Evolutionary conservation across 2,329 filamentous ascomycete species (phyloP).

Genomic region (Trichoderma brevicompactum): DNA sequence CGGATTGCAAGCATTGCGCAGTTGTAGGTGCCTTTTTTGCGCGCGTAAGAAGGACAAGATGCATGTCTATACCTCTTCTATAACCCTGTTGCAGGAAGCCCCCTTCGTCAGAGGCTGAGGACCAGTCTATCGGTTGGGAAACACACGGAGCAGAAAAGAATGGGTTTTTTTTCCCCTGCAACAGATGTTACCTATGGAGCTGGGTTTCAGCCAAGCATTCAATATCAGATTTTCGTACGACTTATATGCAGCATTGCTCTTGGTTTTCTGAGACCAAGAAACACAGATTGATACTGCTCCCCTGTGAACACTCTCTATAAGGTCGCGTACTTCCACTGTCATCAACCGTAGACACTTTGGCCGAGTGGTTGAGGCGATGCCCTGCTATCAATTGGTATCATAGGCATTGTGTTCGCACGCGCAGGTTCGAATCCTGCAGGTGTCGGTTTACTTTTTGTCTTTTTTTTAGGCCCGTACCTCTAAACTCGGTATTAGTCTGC

Average conservation of each 20-base stretch:
- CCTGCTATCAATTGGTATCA: slow-evolving; percentile 27
- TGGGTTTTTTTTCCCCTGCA: not conserved
- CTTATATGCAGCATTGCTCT: not conserved
- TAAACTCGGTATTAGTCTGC: not conserved
- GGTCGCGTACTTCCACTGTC: fast-evolving
- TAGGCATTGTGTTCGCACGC: slow-evolving; percentile 30
- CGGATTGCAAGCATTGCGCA: not conserved
- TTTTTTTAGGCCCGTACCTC: not conserved
- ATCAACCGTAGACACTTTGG: slow-evolving; percentile 28
- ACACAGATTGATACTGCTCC: too few relatives aligned
- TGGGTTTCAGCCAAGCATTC: too few relatives aligned
- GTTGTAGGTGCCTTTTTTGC: not conserved
- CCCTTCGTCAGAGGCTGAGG: slow-evolving; percentile 7
- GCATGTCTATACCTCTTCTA: not conserved
- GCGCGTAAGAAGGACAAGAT: not conserved
- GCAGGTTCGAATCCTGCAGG: slow-evolving; percentile 30
- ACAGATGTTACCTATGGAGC: too few relatives aligned
- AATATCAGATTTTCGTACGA: too few relatives aligned
- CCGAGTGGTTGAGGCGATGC: slow-evolving; percentile 30
- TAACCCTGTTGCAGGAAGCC: not conserved
- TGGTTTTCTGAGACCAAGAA: not conserved
- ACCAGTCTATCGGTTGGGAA: not conserved
- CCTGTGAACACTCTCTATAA: not conserved
- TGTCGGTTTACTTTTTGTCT: slow-evolving; percentile 24
- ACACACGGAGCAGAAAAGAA: too few relatives aligned